These are phyloP conservation scores for Coprinellus micaceus DNA, from an alignment of 768 basidiomycete genomes.

Conservation along the genomic window DNA sequence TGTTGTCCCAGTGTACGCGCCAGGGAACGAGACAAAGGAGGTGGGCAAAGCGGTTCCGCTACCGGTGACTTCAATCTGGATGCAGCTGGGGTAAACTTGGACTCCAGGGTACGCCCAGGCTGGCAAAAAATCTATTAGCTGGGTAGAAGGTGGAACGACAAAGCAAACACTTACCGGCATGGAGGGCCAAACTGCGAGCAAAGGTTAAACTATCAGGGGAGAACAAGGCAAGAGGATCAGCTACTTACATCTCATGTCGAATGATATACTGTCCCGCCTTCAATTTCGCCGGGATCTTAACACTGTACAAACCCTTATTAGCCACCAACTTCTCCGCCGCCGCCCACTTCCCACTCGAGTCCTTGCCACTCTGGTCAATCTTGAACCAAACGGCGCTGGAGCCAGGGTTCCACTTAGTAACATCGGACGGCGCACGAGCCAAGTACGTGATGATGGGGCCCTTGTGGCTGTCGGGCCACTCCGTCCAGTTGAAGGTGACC, in stretches of 20 bases:
- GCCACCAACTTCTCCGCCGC: conserved; percentile 36
- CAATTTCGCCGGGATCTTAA: conserved; percentile 42
- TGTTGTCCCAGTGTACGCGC: too few relatives aligned
- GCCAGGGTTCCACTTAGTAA: conserved; percentile 38
- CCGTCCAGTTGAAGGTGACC: conserved; percentile 39
- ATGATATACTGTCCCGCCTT: conserved; percentile 45
- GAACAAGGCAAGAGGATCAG: not conserved
- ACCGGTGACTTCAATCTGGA: conserved; percentile 42
- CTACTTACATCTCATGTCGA: conserved; percentile 42
- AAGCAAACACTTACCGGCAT: conserved; percentile 29
- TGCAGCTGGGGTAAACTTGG: conserved; percentile 42
- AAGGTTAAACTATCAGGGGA: not conserved
- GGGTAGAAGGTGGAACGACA: too few relatives aligned
- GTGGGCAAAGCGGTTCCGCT: conserved; percentile 39
- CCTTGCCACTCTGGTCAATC: conserved; percentile 40
- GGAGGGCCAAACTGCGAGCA: conserved; percentile 34
- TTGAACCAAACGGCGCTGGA: conserved; percentile 48
- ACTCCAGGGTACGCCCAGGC: conserved; percentile 38
- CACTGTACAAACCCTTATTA: conserved; percentile 36
- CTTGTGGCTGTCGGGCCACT: conserved; percentile 33
- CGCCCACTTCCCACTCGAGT: conserved; percentile 40
- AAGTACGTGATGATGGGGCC: conserved; percentile 44
- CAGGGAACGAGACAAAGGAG: conserved; percentile 45
- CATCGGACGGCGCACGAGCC: conserved; percentile 39
- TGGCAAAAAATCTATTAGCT: not conserved